Conservation (phyloP, 202 grass and related monocot genomes). For the Bolboschoenoplectus hybrid region DNA sequence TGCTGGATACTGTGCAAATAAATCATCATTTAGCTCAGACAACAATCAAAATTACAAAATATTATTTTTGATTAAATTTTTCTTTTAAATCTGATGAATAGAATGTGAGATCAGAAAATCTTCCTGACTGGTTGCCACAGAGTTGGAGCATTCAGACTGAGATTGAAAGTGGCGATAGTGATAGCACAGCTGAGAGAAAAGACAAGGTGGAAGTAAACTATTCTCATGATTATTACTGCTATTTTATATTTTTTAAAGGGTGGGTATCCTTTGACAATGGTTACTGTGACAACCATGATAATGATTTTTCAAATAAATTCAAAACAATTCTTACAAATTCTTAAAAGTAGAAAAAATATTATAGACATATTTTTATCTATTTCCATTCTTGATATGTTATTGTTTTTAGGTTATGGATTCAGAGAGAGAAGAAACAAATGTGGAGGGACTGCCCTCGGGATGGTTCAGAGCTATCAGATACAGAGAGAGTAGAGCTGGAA, state of each 20-base stretch:
- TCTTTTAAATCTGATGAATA: slow-evolving; percentile 25
- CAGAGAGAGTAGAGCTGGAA: neutral
- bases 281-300: neutral
- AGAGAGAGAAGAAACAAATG: neutral
- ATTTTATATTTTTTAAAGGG: slow-evolving; percentile 17
- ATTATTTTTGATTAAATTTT: neutral
- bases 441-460: slow-evolving; percentile 6
- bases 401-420: slow-evolving; percentile 9
- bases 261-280: neutral
- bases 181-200: neutral
- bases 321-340: no score
- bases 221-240: neutral
- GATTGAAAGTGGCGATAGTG: neutral
- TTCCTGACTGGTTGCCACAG: neutral
- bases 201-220: slow-evolving; percentile 21
- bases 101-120: slow-evolving; percentile 7
- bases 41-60: neutral
- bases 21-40: slow-evolving; percentile 6
- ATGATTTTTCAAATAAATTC: neutral
- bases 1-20: neutral
- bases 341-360: no score
- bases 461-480: slow-evolving; percentile 37
- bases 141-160: neutral
- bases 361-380: neutral
- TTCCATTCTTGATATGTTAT: neutral